These are phyloP conservation scores for Ogataea corticis DNA, from an alignment of 805 yeast genomes.

Conservation along the genomic window DNA sequence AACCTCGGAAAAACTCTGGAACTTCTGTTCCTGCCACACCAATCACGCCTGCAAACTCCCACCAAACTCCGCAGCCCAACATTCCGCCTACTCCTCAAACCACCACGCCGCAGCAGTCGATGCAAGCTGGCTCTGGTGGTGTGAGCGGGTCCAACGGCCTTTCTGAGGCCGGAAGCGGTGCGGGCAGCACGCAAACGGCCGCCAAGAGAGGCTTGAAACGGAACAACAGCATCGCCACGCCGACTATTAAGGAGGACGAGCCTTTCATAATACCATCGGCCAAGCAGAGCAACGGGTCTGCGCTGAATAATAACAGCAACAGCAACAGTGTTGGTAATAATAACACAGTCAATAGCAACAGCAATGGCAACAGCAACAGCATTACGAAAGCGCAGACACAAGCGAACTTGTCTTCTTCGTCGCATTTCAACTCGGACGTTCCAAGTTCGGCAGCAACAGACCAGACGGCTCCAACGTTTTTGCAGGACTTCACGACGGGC, in stretches of 20 bases:
- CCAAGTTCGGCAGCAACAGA: constrained; percentile 19
- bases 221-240: constrained; percentile 26
- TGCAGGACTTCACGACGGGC: constrained; percentile 36
- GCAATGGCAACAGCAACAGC: neutral
- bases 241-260: constrained; percentile 32
- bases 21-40: constrained; percentile 37
- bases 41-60: constrained; percentile 32
- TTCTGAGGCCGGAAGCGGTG: neutral
- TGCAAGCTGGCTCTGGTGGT: constrained; percentile 3
- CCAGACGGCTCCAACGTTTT: constrained; percentile 20
- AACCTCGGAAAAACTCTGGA: constrained; percentile 27
- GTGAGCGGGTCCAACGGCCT: neutral
- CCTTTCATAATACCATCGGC: constrained; percentile 15
- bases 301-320: constrained; percentile 4
- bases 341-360: constrained; percentile 6
- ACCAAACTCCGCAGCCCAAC: constrained; percentile 29
- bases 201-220: constrained; percentile 23
- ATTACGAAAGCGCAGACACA: neutral
- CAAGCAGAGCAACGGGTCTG: constrained; percentile 1
- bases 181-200: constrained; percentile 3
- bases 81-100: constrained; percentile 26
- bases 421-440: constrained; percentile 17
- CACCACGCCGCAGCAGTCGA: constrained; percentile 23
- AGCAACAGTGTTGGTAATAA: constrained; percentile 9
- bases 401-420: constrained; percentile 9